Percentiles rank a stretch among this genome's conserved stretches.
These are phyloP conservation scores for Epichloe typhina DNA, from an alignment of 2,329 filamentous ascomycete species.

Conservation along the genomic window DNA sequence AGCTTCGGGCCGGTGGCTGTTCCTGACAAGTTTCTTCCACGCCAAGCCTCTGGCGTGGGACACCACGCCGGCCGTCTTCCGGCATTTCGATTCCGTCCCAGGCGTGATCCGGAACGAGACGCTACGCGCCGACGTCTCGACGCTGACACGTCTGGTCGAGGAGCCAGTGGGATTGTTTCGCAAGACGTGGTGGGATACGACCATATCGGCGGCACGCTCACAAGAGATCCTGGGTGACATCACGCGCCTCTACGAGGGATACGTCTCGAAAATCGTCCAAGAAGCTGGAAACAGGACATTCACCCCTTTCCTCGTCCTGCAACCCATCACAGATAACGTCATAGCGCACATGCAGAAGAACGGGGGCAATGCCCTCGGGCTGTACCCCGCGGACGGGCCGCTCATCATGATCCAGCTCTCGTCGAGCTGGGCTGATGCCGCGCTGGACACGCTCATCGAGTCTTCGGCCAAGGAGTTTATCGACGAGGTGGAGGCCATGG, in stretches of 20 bases:
- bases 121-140: constrained; percentile 8
- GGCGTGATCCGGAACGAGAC: constrained; percentile 10
- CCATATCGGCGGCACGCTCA: neutral
- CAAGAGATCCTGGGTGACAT: neutral
- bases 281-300: constrained; percentile 1
- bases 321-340: constrained; percentile 27
- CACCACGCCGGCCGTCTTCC: constrained; percentile 7
- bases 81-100: constrained; percentile 11
- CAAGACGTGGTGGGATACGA: constrained; percentile 5
- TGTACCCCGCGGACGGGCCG: constrained; percentile 13
- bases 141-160: constrained; percentile 12
- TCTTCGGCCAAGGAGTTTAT: constrained; percentile 22
- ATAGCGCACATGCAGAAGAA: constrained; percentile 21
- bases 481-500: constrained; percentile 12
- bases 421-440: neutral
- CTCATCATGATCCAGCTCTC: constrained; percentile 5
- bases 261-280: neutral
- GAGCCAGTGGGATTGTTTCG: constrained; percentile 12
- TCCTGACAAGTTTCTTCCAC: constrained; percentile 11
- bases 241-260: neutral
- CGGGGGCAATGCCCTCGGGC: constrained; percentile 20
- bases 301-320: constrained; percentile 19
- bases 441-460: constrained; percentile 3
- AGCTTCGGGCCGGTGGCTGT: constrained; percentile 6
- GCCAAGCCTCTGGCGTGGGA: constrained; percentile 7